Conservation (phyloP, 176 grass and related monocot species). For the Echinochloa phyllopogon region DNA sequence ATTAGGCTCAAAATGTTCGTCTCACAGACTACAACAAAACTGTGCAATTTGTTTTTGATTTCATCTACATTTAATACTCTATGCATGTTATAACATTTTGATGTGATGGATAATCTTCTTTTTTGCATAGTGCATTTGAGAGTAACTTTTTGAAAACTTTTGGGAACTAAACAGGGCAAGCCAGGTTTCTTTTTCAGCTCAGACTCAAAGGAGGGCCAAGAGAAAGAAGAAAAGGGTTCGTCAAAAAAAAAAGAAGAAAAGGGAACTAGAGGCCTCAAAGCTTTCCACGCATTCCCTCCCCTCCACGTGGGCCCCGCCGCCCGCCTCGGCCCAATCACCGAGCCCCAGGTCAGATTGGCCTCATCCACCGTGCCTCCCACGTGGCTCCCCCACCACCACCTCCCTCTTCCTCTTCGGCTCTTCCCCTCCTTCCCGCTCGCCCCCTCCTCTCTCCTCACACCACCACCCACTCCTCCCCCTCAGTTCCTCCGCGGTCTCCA, state of each 20-base stretch:
- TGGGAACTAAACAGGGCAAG: not conserved
- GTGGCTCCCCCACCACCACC: conserved; percentile 45
- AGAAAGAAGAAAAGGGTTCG: not conserved
- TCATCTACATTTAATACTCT: too few relatives aligned
- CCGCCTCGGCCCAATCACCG: not conserved
- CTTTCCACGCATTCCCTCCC: not conserved
- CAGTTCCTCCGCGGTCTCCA: not conserved
- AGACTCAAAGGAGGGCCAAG: not conserved
- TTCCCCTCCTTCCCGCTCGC: not conserved
- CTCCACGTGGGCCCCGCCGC: not conserved
- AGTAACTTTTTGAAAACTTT: too few relatives aligned
- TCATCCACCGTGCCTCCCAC: conserved; percentile 48
- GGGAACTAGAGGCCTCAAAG: not conserved
- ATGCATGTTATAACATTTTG: too few relatives aligned
- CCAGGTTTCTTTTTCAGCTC: not conserved
- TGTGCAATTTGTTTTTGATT: too few relatives aligned
- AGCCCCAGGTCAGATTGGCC: conserved; percentile 11
- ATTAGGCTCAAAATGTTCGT: too few relatives aligned
- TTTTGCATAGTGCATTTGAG: too few relatives aligned
- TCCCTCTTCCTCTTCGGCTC: not conserved
- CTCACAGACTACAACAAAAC: too few relatives aligned
- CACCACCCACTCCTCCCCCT: not conserved
- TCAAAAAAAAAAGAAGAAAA: not conserved
- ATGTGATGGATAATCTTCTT: too few relatives aligned
- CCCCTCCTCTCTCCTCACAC: not conserved